Evolutionary conservation across 2,329 filamentous ascomycete species (phyloP), one percentile per base, ranked within the genome.

Genomic region (Phialophora macrospora): DNA sequence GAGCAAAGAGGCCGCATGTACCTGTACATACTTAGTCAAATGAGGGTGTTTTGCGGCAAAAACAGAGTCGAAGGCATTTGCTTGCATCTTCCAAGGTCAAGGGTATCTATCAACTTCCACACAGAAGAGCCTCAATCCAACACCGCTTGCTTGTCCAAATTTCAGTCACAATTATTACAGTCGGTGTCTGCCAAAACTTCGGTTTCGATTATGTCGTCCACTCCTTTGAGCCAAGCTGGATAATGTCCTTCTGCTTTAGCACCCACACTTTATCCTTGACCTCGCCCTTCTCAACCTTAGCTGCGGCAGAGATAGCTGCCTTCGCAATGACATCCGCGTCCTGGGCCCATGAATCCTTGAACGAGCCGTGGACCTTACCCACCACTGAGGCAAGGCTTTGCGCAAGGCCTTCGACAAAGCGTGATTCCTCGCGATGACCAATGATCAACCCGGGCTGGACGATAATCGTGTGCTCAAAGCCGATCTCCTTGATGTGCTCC

Each of bases 381-480:
- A 90, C 65, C 14, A 80, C 80, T 2, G 79, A 81, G 0, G 89
- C 85, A 46, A 91, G 26, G 51, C 78, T 80, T 70, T 85, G 81
- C 0, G 88, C 4, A 4, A 87, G 73, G 24, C 82, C 81, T 74
- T 92, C 91, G 6, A 81, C 77, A 0, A 83, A 75, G 59, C 90
- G 83, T 59, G 81, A 81, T 65, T 88, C 82, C 72, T 89, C 84
- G 63, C 93, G 83, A 17, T 85, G 76, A 2, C 93, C 93, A 1
- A 93, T 77, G 71, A 97, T 90, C 67, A 93, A 69, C 0, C 91
- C 93, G 0, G 93, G 93, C 52, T 88, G 78, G 48, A 89, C 56
- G 61, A 97, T 89, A 62, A 97, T 85, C 4, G 88, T 89, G 70
- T 90, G 87, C 57, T 93, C 90, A 74, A 97, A 97, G 4, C 81